Evolutionary conservation across 768 basidiomycete genomes (phyloP).

Genomic region (Peribolospora kevripleyi): DNA sequence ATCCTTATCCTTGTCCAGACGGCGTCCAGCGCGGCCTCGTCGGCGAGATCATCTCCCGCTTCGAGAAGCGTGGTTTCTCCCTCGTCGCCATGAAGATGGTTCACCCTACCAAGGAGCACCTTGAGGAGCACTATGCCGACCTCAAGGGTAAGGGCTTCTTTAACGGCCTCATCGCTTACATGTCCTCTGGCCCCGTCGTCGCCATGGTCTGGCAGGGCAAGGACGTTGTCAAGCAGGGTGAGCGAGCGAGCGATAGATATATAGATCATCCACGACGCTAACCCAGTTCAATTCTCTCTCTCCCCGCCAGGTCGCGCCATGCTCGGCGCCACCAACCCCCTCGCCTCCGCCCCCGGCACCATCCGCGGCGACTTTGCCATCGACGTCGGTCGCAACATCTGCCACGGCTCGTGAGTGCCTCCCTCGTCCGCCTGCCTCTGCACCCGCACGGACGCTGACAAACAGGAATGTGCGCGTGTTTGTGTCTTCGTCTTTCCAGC

Average conservation of each 20-base stretch:
- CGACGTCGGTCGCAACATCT: constrained; percentile 83
- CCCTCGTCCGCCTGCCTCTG: too few relatives aligned
- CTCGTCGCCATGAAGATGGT: constrained; percentile 82
- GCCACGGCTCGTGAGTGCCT: constrained; percentile 48
- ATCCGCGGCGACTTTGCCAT: constrained; percentile 25
- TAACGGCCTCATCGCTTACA: constrained; percentile 86
- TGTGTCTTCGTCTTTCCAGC: background rate
- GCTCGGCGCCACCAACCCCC: constrained; percentile 66
- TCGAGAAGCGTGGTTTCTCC: constrained; percentile 97
- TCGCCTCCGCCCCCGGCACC: constrained; percentile 56
- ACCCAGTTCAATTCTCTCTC: too few relatives aligned
- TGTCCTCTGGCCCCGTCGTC: constrained; percentile 77
- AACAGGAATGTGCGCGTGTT: too few relatives aligned
- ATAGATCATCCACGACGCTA: too few relatives aligned
- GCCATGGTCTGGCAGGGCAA: constrained; percentile 83
- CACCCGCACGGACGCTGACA: too few relatives aligned
- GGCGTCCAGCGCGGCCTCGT: constrained; percentile 89
- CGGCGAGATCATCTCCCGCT: constrained; percentile 83
- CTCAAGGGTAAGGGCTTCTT: constrained; percentile 87
- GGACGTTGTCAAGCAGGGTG: background rate
- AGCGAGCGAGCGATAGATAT: too few relatives aligned
- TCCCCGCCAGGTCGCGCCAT: constrained; percentile 2
- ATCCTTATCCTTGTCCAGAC: constrained; percentile 44
- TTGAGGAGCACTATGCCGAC: constrained; percentile 93
- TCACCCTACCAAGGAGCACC: constrained; percentile 51